Evolutionary conservation across 305 asterid genomes (phyloP).

Genomic region (Ilex paraguariensis): DNA sequence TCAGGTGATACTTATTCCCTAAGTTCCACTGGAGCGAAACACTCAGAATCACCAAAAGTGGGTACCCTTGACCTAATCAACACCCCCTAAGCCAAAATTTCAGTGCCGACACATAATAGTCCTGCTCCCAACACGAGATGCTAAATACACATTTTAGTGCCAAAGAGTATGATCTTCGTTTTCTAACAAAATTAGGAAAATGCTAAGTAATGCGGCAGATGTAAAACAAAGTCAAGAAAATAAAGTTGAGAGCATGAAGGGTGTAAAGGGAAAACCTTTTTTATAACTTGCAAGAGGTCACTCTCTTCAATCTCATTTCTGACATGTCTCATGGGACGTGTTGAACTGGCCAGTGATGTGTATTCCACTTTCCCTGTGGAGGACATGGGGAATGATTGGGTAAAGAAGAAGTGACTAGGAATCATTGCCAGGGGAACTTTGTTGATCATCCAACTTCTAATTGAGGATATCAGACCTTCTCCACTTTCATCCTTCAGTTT

Average conservation of each 20-base stretch:
- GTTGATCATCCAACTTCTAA: slow-evolving; percentile 53
- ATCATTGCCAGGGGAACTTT: slow-evolving; percentile 72
- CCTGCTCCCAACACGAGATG: no score
- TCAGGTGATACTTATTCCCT: no score
- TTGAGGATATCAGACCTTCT: slow-evolving; percentile 37
- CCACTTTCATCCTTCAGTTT: slow-evolving; percentile 34
- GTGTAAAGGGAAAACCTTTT: slow-evolving; percentile 43
- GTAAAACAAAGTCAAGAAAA: no score
- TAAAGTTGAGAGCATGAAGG: slow-evolving; percentile 5
- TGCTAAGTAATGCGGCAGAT: no score
- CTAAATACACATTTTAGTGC: no score
- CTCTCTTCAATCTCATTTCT: slow-evolving; percentile 28
- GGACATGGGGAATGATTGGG: slow-evolving; percentile 60
- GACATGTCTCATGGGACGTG: slow-evolving; percentile 25
- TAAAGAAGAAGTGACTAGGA: slow-evolving; percentile 54
- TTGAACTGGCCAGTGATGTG: slow-evolving; percentile 45
- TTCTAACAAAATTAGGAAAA: no score
- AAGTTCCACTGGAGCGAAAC: no score
- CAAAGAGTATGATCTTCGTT: no score
- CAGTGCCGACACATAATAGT: no score
- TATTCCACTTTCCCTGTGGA: slow-evolving; percentile 88
- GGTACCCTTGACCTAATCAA: no score
- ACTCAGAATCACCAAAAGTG: no score
- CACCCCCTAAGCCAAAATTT: no score
- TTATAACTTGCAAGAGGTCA: slow-evolving; percentile 53